Conservation (phyloP, 441 rosid genomes). For the Adansonia grandidieri region DNA sequence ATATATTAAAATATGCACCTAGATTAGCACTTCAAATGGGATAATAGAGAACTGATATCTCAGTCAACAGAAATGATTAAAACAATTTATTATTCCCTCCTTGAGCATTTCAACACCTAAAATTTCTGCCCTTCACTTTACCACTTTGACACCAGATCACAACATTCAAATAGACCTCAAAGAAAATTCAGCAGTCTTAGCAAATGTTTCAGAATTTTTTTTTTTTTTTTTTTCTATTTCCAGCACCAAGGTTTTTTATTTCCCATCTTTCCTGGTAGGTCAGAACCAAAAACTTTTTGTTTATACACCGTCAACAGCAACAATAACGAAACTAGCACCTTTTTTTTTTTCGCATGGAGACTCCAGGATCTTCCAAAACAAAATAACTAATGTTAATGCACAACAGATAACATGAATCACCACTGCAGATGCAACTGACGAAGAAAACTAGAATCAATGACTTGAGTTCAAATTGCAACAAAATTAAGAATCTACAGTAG, state of each 20-base stretch:
- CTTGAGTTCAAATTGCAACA: conserved; percentile 19
- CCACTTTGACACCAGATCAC: not conserved
- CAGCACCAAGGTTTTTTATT: not conserved
- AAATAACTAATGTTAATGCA: not conserved
- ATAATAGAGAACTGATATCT: not conserved
- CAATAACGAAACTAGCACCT: not conserved
- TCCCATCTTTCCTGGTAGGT: conserved; percentile 15
- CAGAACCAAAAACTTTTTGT: not conserved
- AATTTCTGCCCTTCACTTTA: not conserved
- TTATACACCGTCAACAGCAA: not conserved
- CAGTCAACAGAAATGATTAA: not conserved
- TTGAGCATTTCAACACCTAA: not conserved
- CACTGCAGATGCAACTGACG: not conserved
- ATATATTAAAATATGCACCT: not conserved
- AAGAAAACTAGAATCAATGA: conserved; percentile 14
- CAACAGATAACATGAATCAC: conserved; percentile 3
- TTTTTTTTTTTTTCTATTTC: not conserved
- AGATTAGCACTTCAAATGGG: not conserved
- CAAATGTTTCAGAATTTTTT: not conserved
- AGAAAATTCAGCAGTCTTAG: not conserved
- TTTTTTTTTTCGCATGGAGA: conserved; percentile 9
- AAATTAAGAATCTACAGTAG: not conserved
- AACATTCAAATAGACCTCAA: conserved; percentile 6
- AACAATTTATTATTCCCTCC: not conserved
- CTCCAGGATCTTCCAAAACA: conserved; percentile 4